These are phyloP conservation scores for Tetracentron sinense DNA, from an alignment of 164 flowering plant species.

Conservation along the genomic window DNA sequence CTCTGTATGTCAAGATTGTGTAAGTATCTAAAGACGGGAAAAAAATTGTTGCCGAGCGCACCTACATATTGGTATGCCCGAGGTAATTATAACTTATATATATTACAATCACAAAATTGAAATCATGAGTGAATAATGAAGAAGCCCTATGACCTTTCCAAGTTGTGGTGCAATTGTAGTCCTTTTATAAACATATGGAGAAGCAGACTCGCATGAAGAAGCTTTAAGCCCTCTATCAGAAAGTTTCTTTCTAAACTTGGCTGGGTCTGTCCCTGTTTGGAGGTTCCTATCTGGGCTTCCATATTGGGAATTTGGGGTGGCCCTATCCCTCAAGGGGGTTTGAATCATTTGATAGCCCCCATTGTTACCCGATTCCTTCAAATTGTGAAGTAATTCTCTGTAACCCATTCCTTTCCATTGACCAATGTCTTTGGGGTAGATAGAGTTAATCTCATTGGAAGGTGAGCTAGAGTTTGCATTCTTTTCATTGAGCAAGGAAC, in stretches of 20 bases:
- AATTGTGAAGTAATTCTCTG: conserved; percentile 11
- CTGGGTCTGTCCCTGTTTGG: conserved; percentile 15
- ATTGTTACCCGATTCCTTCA: conserved; percentile 19
- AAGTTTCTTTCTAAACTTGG: conserved; percentile 18
- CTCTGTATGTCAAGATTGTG: conserved; percentile 16
- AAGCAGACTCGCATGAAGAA: conserved; percentile 24
- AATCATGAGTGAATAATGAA: neutral
- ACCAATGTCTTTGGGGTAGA: neutral
- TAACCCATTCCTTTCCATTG: conserved; percentile 10
- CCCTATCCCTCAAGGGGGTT: conserved; percentile 20
- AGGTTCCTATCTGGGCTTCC: conserved; percentile 19
- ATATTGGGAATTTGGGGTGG: conserved; percentile 12
- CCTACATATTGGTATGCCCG: no score
- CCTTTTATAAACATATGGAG: conserved; percentile 17
- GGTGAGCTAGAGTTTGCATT: conserved; percentile 8
- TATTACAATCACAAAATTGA: neutral
- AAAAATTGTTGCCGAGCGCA: neutral
- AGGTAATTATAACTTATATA: no score
- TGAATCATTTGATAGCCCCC: conserved; percentile 5
- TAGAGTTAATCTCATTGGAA: conserved; percentile 1
- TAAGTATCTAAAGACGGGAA: conserved; percentile 1
- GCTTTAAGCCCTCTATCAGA: conserved; percentile 8
- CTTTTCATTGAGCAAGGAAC: conserved; percentile 11
- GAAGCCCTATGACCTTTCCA: conserved; percentile 28
- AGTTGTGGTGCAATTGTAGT: conserved; percentile 15